Evolutionary conservation across 2,329 filamentous ascomycete species (phyloP).

Genomic region (Periconia sp.): DNA sequence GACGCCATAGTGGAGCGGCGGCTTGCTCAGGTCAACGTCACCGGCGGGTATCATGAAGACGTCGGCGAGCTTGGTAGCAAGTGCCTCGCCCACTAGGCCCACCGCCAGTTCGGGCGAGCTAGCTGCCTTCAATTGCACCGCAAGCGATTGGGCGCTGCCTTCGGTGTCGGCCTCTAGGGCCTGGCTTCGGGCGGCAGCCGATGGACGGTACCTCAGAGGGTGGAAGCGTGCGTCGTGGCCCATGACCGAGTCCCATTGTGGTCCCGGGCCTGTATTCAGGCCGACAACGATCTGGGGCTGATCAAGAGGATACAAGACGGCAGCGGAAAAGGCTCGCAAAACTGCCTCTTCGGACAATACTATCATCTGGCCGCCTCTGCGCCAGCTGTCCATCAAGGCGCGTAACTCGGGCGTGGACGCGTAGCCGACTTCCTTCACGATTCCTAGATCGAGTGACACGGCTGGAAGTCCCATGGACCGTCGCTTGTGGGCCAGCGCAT

Average conservation of each 20-base stretch:
- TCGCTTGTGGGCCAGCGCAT: constrained; percentile 5
- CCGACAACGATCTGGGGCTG: neutral
- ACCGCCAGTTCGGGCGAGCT: neutral
- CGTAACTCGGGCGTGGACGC: too few species aligned
- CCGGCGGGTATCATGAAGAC: neutral
- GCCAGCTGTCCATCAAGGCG: too few species aligned
- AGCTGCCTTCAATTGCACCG: neutral
- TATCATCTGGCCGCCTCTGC: neutral
- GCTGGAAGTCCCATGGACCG: too few species aligned
- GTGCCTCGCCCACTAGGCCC: neutral
- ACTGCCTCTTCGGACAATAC: neutral
- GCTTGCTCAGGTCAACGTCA: neutral
- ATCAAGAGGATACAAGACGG: neutral
- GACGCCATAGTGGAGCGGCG: constrained; percentile 1
- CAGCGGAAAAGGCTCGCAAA: neutral
- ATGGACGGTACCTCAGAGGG: neutral
- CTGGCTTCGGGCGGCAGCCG: neutral
- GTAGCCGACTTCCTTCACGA: too few species aligned
- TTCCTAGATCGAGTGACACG: too few species aligned
- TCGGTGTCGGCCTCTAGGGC: neutral
- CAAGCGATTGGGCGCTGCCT: neutral
- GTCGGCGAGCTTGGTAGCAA: neutral
- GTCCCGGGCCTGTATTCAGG: neutral
- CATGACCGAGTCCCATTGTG: neutral
- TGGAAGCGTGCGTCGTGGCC: neutral